Conservation (phyloP, 2,329 filamentous ascomycete genomes). For the Microdochium trichocladiopsis region DNA sequence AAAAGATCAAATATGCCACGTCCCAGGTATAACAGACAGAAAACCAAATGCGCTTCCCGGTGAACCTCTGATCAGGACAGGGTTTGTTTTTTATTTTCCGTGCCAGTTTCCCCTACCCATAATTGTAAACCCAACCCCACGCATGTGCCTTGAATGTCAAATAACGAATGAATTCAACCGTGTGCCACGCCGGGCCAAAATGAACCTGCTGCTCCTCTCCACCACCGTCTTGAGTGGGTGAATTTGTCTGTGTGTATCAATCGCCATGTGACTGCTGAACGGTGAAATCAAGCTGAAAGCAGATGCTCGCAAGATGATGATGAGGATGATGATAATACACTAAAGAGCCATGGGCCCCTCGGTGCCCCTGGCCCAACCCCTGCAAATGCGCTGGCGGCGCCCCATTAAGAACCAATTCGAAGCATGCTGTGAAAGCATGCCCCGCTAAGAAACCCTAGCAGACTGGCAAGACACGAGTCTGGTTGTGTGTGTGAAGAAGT, state of each 20-base stretch:
- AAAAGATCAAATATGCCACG: slow-evolving; percentile 21
- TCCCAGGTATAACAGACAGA: slow-evolving; percentile 13
- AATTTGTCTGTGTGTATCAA: not conserved
- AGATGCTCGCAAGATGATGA: not conserved
- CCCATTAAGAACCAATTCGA: slow-evolving; percentile 4
- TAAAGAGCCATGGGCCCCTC: not conserved
- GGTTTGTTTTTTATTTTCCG: not conserved
- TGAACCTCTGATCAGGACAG: slow-evolving; percentile 1
- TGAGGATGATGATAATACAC: not conserved
- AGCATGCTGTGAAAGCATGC: slow-evolving; percentile 3
- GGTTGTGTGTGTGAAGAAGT: slow-evolving; percentile 24
- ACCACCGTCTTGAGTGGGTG: too few species aligned
- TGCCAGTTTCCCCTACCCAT: not conserved
- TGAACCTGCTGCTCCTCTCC: not conserved
- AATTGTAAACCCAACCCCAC: too few species aligned
- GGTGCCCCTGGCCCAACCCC: not conserved
- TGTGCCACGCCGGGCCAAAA: not conserved
- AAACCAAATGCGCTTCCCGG: slow-evolving; percentile 17
- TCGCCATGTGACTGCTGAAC: not conserved
- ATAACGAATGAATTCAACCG: not conserved
- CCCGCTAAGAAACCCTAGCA: slow-evolving; percentile 9
- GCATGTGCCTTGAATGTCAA: not conserved
- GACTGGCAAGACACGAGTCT: slow-evolving; percentile 15
- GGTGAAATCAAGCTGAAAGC: not conserved
- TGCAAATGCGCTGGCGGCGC: not conserved